Base-by-base conservation (phyloP, 176 grass and related monocot species). In the Microstegium vimineum region DNA sequence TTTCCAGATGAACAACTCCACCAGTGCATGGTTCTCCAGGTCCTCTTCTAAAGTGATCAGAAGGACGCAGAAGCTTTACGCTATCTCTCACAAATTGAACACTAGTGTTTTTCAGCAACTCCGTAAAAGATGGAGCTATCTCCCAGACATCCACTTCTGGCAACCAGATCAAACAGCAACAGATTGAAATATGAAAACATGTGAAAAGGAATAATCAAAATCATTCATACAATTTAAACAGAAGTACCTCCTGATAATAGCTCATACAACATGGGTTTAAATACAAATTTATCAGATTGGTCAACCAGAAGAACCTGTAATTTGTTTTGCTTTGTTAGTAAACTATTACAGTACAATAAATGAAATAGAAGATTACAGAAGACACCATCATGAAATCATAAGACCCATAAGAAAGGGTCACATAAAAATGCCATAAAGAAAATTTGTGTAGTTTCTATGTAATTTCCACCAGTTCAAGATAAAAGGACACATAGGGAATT, bases 81-180 rank as follows among this genome's bases (percentile, higher is more conserved):
- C 75, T 85, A 62, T 99, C 96, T 74, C 86, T 99, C 41, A 99
- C 82, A 70, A 99, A 99, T 71, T 94, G 93, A 64, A 99, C 33
- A 60, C 83, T 90, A 11, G 93, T 94, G 74, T 81, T 90, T 79
- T 87, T 95, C 88, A 95, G 86, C 71, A 99, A 66, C 32, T 99
- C 96, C 22, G 79, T 69, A 83, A 99, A 99, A 62, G 83, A 86
- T 23, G 96, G 93, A 82, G 96, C 93, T 88, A 94, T 91, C 86
- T 95, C 96, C 96, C 91, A 99, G 32, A 84, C 85, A 90, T 99
- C 96, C 81, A 95, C 96, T 90, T 99, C 96, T 99, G 89, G 37
- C 27, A 89, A 79, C 30, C 28, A 87, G 84, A 79, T 66, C 67
- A 47, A 73, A 86, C 13, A 57, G 9, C 28, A 69, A 67, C 34